Evolutionary conservation across 257 asterid genomes (phyloP).

Genomic region (Scutellaria barbata): DNA sequence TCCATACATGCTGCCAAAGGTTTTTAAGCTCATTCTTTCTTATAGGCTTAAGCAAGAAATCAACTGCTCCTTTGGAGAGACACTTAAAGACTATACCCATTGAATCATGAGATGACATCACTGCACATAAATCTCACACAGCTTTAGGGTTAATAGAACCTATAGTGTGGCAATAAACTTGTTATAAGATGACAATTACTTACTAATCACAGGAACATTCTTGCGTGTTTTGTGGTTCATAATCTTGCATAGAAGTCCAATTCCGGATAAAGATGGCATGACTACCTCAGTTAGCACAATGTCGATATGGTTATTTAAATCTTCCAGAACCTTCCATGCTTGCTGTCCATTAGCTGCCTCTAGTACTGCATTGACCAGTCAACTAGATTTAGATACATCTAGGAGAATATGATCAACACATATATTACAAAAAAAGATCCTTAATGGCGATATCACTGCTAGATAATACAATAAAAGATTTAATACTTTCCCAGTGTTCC

Average conservation of each 20-base stretch:
- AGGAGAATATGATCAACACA: constrained; percentile 17
- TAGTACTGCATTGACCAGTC: constrained; percentile 55
- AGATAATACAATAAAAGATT: background rate
- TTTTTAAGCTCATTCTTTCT: constrained; percentile 94
- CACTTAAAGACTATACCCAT: constrained; percentile 91
- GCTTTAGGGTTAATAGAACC: constrained; percentile 34
- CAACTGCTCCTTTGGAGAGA: constrained; percentile 95
- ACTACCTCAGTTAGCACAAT: constrained; percentile 81
- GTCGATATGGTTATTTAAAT: constrained; percentile 71
- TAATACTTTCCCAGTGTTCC: background rate
- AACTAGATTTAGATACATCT: constrained; percentile 21
- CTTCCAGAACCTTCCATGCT: constrained; percentile 89
- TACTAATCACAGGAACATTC: constrained; percentile 87
- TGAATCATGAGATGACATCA: constrained; percentile 97
- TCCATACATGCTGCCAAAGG: constrained; percentile 98
- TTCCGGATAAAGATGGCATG: constrained; percentile 77
- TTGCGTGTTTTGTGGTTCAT: constrained; percentile 83
- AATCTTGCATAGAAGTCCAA: constrained; percentile 79
- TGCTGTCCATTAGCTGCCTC: constrained; percentile 82
- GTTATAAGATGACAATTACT: constrained; percentile 41
- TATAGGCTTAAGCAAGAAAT: constrained; percentile 90
- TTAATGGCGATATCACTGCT: background rate
- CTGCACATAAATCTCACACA: constrained; percentile 57
- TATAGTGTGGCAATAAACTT: constrained; percentile 21
- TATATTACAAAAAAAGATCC: constrained; percentile 18